These are phyloP conservation scores for Nicotiana sylvestris DNA, from an alignment of 257 asterid species.

Conservation along the genomic window DNA sequence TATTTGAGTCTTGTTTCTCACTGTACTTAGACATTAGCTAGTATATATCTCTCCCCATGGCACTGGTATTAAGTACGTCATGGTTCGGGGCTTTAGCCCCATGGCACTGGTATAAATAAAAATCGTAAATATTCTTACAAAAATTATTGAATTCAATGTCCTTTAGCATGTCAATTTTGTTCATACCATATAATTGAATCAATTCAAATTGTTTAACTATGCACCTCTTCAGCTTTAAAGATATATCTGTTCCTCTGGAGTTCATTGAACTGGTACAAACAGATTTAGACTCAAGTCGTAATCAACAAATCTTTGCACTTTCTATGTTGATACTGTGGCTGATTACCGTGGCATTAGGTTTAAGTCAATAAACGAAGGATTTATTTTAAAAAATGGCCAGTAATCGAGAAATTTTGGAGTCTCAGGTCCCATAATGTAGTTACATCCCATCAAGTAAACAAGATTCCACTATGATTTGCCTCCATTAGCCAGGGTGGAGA, in stretches of 20 bases:
- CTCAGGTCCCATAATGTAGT: constrained; percentile 10
- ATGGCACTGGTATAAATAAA: neutral
- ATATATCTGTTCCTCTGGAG: neutral
- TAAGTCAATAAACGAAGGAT: neutral
- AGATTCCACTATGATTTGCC: constrained; percentile 20
- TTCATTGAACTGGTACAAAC: neutral
- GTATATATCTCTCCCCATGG: neutral
- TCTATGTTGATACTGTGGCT: constrained; percentile 10
- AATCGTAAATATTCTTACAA: neutral
- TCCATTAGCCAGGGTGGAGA: neutral
- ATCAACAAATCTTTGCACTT: constrained; percentile 4
- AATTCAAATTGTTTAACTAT: neutral
- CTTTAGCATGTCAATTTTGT: neutral
- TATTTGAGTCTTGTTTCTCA: neutral
- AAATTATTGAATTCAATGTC: neutral
- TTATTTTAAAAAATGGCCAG: neutral
- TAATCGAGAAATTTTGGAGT: neutral
- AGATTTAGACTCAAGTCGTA: constrained; percentile 8
- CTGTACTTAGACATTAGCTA: neutral
- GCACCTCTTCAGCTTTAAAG: neutral
- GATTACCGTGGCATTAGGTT: neutral
- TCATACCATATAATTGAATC: neutral
- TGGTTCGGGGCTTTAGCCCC: neutral
- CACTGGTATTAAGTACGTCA: neutral
- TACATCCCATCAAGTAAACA: constrained; percentile 22